These are phyloP conservation scores for Kwoniella dejecticola DNA, from an alignment of 768 basidiomycete species.

Conservation along the genomic window DNA sequence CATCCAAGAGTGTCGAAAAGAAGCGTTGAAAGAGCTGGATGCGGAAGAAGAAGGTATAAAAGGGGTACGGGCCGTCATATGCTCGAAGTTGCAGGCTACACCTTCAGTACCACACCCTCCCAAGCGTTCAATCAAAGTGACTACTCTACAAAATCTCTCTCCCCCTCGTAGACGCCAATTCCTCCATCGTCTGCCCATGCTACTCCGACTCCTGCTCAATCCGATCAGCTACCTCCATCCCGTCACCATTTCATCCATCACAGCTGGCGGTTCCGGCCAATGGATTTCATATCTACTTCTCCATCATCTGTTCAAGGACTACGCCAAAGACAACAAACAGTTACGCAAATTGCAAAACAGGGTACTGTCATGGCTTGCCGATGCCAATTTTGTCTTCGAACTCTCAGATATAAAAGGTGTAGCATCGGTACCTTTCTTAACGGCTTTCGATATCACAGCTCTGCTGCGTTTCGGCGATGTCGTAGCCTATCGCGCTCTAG, in stretches of 20 bases:
- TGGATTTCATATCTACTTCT: slow-evolving; percentile 21
- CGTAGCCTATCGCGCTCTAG: slow-evolving; percentile 16
- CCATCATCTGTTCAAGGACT: slow-evolving; percentile 23
- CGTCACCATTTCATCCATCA: slow-evolving; percentile 26
- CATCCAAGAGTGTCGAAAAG: slow-evolving; percentile 19
- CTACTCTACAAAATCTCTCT: slow-evolving; percentile 23
- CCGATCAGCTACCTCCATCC: slow-evolving; percentile 33
- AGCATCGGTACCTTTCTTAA: slow-evolving; percentile 24
- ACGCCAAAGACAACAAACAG: slow-evolving; percentile 16
- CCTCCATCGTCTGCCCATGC: slow-evolving; percentile 23
- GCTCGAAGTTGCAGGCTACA: slow-evolving; percentile 20
- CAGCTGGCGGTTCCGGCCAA: slow-evolving; percentile 20
- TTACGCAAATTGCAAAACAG: slow-evolving; percentile 21
- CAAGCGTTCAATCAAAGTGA: slow-evolving; percentile 26
- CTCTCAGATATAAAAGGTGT: slow-evolving; percentile 20
- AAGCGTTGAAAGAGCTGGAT: not conserved
- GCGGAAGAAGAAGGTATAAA: not conserved
- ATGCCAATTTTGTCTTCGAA: slow-evolving; percentile 29
- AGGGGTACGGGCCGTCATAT: slow-evolving; percentile 24
- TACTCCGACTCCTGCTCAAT: slow-evolving; percentile 28
- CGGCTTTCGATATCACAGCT: slow-evolving; percentile 18
- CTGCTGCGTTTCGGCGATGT: slow-evolving; percentile 19
- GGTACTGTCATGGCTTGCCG: slow-evolving; percentile 21
- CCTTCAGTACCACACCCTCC: slow-evolving; percentile 29
- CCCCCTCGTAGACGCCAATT: slow-evolving; percentile 1